Conservation (phyloP, 192 early-diverging fungal genomes). For the Entrophospora sp. region DNA sequence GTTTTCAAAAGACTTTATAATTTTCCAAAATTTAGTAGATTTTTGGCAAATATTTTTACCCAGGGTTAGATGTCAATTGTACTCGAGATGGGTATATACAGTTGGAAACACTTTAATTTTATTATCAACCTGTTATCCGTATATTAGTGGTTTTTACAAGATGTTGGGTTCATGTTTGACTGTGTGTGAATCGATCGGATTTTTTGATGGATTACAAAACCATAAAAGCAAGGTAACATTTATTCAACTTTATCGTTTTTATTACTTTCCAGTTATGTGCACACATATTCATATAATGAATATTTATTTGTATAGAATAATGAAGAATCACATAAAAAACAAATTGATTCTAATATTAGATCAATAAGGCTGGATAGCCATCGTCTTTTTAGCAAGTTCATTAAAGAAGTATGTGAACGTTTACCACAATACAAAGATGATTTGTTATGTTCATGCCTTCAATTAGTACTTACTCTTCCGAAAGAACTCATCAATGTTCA, state of each 20-base stretch:
- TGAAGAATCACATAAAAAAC: not conserved
- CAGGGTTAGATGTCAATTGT: slow-evolving; percentile 29
- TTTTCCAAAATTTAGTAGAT: slow-evolving; percentile 62
- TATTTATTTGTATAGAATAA: not conserved
- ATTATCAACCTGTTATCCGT: slow-evolving; percentile 44
- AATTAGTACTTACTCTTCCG: slow-evolving; percentile 53
- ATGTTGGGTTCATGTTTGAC: slow-evolving; percentile 42
- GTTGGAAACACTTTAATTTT: slow-evolving; percentile 42
- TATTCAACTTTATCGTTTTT: not conserved
- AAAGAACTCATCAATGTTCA: slow-evolving; percentile 41
- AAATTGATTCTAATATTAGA: slow-evolving; percentile 18
- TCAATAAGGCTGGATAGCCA: slow-evolving; percentile 18
- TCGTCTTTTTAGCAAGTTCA: slow-evolving; percentile 43
- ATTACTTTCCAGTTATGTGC: not conserved
- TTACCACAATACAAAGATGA: slow-evolving; percentile 69
- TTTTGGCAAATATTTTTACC: slow-evolving; percentile 49
- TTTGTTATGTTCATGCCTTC: slow-evolving; percentile 56
- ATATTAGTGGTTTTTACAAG: slow-evolving; percentile 70
- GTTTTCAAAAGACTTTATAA: slow-evolving; percentile 53
- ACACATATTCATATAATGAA: not conserved
- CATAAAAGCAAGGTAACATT: not conserved
- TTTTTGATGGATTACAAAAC: slow-evolving; percentile 25
- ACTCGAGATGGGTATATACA: slow-evolving; percentile 51
- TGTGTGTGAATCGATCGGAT: slow-evolving; percentile 30
- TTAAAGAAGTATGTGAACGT: slow-evolving; percentile 49